Percentiles rank a stretch among this genome's conserved stretches.
Evolutionary conservation across 1,284 basidiomycete species (phyloP).

Genomic region (Wallemia mellicola): DNA sequence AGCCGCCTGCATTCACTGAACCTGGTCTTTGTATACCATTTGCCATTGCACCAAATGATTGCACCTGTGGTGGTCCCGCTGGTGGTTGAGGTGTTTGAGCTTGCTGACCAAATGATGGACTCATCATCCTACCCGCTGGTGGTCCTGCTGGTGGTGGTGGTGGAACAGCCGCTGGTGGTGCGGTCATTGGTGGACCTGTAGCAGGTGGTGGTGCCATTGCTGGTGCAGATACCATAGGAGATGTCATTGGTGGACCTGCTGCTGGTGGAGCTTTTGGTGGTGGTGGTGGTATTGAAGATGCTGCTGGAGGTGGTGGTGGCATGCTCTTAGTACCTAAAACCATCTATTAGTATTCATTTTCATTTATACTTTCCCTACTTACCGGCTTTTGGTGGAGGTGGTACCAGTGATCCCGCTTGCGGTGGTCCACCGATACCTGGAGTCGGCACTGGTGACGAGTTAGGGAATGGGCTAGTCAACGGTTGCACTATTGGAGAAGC

Average conservation of each 20-base stretch:
- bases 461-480: conserved; percentile 73
- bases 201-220: too few relatives aligned
- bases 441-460: conserved; percentile 17
- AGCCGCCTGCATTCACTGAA: not conserved
- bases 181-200: too few relatives aligned
- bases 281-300: not conserved
- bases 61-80: not conserved
- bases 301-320: not conserved
- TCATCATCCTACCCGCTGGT: not conserved
- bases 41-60: not conserved
- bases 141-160: not conserved
- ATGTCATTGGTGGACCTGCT: not conserved
- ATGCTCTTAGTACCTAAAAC: conserved; percentile 3
- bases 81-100: not conserved
- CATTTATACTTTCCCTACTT: conserved; percentile 4
- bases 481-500: conserved; percentile 26
- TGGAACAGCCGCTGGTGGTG: too few relatives aligned
- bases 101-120: not conserved
- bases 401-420: conserved; percentile 3
- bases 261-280: not conserved
- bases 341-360: not conserved
- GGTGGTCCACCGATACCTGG: conserved; percentile 7
- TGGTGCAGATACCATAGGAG: too few relatives aligned
- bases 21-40: not conserved
- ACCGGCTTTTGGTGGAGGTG: conserved; percentile 6